Evolutionary conservation across 2,329 filamentous ascomycete species (phyloP), one percentile per base, ranked within the genome.

Genomic region (Trichoderma gracile): DNA sequence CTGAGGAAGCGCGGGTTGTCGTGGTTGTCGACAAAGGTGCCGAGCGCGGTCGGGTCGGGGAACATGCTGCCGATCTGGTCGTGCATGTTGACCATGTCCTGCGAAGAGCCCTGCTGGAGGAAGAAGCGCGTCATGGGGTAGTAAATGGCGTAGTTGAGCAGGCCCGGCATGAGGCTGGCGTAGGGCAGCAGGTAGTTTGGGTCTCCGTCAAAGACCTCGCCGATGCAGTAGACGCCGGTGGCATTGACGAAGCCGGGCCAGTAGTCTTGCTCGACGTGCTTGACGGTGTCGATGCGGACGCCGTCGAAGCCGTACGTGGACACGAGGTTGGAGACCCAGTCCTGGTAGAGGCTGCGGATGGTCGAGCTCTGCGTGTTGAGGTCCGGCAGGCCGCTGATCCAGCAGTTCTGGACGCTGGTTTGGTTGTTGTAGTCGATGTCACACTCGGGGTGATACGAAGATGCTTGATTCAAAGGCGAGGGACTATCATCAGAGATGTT

Each of bases 391-490:
- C 81, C 78, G n/a, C 85, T 81, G 17, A 78, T 80, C n/a, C 83
- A 75, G 77, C 87, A 89, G 65, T 75, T 68, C 68, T 82, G 78
- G 65, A 80, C 71, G 68, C 77, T 75, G 50, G 72, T 77, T 67
- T 85, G 78, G 71, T 87, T 75, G 43, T 73, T 71, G 74, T 86
- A 88, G 72, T 88, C 71, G 65, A 80, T 80, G 59, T 85, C 70
- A 74, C 88, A 90, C 70, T 81, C 84, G 1, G 80, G 50, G 71
- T 91, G 87, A 75, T 85, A 91, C 69, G 87, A 87, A 25, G 79
- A 80, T 19, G 79, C 65, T 30, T 82, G 75, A 72, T 88, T 82
- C 53, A 84, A 76, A 0, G 79, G 80, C 5, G 73, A 69, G 6
- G 82, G 81, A 8, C 71, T 71, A 68, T 76, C 75, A 63, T 78